phyloP scores from a whole-genome alignment of 768 basidiomycete genomes.

The Auriscalpium vulgare region DNA sequence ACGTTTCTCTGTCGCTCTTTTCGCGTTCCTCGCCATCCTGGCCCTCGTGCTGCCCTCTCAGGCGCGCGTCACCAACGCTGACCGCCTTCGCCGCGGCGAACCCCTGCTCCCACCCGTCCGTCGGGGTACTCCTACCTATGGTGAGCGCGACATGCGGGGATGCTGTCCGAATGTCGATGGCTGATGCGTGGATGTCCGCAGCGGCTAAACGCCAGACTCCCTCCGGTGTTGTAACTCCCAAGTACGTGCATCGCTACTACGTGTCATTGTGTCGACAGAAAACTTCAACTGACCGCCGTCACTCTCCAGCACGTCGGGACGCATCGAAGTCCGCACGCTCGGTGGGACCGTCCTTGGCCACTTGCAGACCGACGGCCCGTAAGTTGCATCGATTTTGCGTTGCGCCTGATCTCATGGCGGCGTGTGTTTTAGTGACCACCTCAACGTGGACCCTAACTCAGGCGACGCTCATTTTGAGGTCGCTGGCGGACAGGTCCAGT shows the following conservation, averaged over 20 bases:
- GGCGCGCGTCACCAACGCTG: constrained; percentile 1
- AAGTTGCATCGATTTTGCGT: not conserved
- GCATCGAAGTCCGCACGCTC: not conserved
- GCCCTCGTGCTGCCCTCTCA: not conserved
- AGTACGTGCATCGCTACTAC: too few relatives aligned
- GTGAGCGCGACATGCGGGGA: too few relatives aligned
- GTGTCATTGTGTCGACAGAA: not conserved
- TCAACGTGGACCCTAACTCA: not conserved
- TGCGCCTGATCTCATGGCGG: not conserved
- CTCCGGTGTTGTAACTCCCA: not conserved
- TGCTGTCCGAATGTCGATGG: too few relatives aligned
- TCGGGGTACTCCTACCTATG: not conserved
- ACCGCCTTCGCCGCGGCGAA: not conserved
- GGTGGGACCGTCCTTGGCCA: not conserved
- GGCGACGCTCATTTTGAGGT: not conserved
- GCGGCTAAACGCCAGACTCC: not conserved
- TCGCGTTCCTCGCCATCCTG: not conserved
- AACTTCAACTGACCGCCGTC: not conserved
- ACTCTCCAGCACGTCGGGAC: not conserved
- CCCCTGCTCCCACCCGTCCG: not conserved
- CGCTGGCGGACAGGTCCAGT: not conserved
- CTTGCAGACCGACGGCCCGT: not conserved
- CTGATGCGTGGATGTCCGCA: not conserved
- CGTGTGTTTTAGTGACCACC: not conserved
- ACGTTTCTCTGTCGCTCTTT: not conserved